Percentiles rank a stretch among this genome's conserved stretches.
Evolutionary conservation across 1,139 yeast genomes (phyloP).

Genomic region (Suhomyces kunorum): DNA sequence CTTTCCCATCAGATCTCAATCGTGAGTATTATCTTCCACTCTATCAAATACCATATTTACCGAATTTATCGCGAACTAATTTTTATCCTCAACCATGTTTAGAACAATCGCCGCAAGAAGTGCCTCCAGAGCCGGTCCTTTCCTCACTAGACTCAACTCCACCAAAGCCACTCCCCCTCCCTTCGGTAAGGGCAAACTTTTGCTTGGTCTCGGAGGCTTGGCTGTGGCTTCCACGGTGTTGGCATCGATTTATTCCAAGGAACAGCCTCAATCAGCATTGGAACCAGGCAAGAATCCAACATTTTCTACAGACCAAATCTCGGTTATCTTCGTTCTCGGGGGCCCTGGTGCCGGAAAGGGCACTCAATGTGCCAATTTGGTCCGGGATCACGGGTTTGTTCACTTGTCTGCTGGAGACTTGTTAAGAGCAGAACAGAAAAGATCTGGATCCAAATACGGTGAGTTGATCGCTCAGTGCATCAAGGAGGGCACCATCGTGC

Average conservation of each 20-base stretch:
- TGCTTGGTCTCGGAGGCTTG: conserved; percentile 37
- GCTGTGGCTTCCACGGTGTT: conserved; percentile 51
- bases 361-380: conserved; percentile 88
- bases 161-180: conserved; percentile 21
- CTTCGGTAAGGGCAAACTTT: conserved; percentile 26
- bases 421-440: conserved; percentile 84
- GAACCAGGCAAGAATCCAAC: conserved; percentile 45
- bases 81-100: conserved; percentile 8
- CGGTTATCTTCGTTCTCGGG: conserved; percentile 86
- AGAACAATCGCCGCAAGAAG: conserved; percentile 5
- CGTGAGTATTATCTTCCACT: background rate
- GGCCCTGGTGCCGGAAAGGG: conserved; percentile 97
- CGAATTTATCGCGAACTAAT: conserved; percentile 2
- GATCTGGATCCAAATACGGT: conserved; percentile 83
- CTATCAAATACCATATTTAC: background rate
- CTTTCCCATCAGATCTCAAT: background rate
- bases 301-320: conserved; percentile 62
- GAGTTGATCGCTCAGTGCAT: conserved; percentile 81
- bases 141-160: conserved; percentile 21
- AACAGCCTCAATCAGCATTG: conserved; percentile 47
- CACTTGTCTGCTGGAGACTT: conserved; percentile 96
- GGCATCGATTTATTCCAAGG: conserved; percentile 46
- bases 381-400: conserved; percentile 74
- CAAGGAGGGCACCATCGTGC: conserved; percentile 88
- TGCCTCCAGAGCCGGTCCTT: conserved; percentile 4